Evolutionary conservation across 78 protist species (phyloP).

Genomic region (Planoprotostelium fungivorum): DNA sequence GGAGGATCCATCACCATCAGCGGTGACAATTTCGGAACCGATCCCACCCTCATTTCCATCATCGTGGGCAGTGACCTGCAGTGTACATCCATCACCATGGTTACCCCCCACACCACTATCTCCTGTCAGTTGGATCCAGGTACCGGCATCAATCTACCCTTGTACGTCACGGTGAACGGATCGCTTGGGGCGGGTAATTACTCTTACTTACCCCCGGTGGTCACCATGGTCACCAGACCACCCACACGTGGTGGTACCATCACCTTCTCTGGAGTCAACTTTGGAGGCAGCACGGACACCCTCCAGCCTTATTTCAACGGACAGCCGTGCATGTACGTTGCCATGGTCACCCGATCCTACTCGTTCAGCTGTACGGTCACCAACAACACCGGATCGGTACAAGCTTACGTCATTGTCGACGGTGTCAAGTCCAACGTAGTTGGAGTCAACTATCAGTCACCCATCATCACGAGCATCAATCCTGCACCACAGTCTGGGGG

Average conservation of each 20-base stretch:
- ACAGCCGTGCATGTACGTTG: not conserved
- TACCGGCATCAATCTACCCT: not conserved
- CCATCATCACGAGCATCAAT: not conserved
- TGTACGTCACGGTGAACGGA: not conserved
- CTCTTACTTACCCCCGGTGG: not conserved
- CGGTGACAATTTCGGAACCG: not conserved
- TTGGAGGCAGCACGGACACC: not conserved
- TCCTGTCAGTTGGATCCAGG: not conserved
- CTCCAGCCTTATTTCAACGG: not conserved
- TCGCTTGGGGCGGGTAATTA: not conserved
- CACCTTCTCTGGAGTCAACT: not conserved
- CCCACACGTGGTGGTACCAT: not conserved
- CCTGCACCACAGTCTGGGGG: not conserved
- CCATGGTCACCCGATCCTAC: not conserved
- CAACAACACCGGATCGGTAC: not conserved
- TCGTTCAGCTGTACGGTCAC: not conserved
- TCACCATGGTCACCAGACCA: not conserved
- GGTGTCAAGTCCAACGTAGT: not conserved
- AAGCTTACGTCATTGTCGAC: not conserved
- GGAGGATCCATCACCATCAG: not conserved
- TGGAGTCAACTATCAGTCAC: not conserved
- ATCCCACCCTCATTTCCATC: not conserved
- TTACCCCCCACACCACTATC: not conserved
- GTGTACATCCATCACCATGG: not conserved
- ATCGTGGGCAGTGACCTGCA: not conserved